Evolutionary conservation across 2,329 filamentous ascomycete species (phyloP).

Genomic region (Bipolaris sorokiniana): DNA sequence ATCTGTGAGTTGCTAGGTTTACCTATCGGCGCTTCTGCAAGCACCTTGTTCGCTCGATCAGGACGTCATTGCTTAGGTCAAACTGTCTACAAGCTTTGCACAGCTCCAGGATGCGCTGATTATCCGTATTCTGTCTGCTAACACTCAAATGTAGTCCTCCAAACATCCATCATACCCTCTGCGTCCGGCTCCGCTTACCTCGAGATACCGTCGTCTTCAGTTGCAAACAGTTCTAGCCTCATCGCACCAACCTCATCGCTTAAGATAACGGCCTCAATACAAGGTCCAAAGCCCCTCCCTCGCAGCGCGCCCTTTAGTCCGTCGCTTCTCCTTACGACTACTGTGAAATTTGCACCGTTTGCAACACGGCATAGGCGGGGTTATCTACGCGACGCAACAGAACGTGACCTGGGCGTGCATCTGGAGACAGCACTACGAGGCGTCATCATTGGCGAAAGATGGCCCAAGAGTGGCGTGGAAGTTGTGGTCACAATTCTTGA

Average conservation of each 20-base stretch:
- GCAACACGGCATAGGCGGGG: conserved; percentile 81
- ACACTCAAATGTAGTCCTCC: conserved; percentile 68
- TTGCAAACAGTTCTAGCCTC: conserved; percentile 49
- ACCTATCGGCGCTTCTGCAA: not conserved
- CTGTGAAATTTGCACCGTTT: conserved; percentile 97
- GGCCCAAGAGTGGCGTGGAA: conserved; percentile 99
- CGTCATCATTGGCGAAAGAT: conserved; percentile 88
- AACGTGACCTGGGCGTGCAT: conserved; percentile 89
- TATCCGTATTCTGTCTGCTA: conserved; percentile 17
- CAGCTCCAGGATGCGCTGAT: not conserved
- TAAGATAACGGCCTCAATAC: conserved; percentile 91
- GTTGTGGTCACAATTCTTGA: conserved; percentile 92
- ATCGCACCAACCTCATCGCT: conserved; percentile 69
- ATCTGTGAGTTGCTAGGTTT: conserved; percentile 69
- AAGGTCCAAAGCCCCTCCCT: conserved; percentile 89
- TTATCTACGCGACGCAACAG: conserved; percentile 82
- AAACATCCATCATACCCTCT: conserved; percentile 89
- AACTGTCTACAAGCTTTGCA: not conserved
- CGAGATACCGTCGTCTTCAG: conserved; percentile 61
- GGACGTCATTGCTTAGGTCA: not conserved
- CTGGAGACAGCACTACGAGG: conserved; percentile 89
- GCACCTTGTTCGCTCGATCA: not conserved
- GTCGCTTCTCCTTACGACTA: conserved; percentile 87
- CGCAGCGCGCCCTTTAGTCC: conserved; percentile 90
- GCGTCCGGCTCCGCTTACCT: conserved; percentile 92